Percentiles rank a stretch among this genome's conserved stretches.
These are phyloP conservation scores for Eucalyptus pauciflora DNA, from an alignment of 345 rosid genomes.

Conservation along the genomic window DNA sequence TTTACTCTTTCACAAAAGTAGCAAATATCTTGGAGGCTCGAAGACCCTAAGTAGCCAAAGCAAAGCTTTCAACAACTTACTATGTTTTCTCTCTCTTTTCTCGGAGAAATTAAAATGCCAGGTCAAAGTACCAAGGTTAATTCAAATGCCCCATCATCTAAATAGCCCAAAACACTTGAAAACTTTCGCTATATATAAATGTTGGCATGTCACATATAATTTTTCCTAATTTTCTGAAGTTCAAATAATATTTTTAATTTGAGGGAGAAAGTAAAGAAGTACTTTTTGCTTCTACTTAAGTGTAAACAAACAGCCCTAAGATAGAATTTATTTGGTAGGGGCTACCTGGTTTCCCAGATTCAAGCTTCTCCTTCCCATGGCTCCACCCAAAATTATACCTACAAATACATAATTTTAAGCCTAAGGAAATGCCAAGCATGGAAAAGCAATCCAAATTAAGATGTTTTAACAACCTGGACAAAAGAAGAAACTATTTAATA, in stretches of 20 bases:
- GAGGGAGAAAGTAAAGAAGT: not conserved
- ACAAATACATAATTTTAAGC: not conserved
- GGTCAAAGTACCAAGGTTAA: not conserved
- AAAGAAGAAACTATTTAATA: not conserved
- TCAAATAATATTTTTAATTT: not conserved
- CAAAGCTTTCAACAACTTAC: not conserved
- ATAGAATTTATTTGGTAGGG: not conserved
- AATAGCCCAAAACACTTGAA: not conserved
- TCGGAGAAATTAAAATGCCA: not conserved
- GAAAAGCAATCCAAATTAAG: not conserved
- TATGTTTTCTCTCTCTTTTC: not conserved
- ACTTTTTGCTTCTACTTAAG: not conserved
- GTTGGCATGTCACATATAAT: not conserved
- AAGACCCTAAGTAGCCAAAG: not conserved
- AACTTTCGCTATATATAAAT: not conserved
- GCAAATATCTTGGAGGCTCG: not conserved
- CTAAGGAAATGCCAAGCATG: not conserved
- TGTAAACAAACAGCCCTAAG: not conserved
- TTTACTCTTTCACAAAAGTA: not conserved
- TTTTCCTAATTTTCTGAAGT: not conserved
- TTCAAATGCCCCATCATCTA: not conserved
- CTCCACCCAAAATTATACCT: conserved; percentile 98
- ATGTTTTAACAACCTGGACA: not conserved
- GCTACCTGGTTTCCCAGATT: conserved; percentile 86
- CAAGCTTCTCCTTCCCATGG: conserved; percentile 92